Conservation (phyloP, 2,329 filamentous ascomycete species). For the Talaromyces sp. region DNA sequence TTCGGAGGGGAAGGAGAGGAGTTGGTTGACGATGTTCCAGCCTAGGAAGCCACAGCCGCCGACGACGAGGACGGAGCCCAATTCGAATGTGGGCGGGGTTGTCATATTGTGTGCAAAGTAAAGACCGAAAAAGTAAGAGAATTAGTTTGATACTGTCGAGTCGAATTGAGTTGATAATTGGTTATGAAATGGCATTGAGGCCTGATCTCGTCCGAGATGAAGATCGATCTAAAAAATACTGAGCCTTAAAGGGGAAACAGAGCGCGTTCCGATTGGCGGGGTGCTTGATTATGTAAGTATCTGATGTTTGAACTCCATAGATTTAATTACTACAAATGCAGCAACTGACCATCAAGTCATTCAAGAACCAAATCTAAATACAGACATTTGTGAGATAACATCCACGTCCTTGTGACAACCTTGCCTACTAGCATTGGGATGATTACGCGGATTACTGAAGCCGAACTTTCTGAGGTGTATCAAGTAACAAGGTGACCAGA, state of each 20-base stretch:
- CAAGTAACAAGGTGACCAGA: too few relatives aligned
- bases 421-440: too few relatives aligned
- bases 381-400: too few relatives aligned
- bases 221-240: neutral
- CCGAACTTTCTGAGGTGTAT: too few relatives aligned
- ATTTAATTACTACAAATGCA: too few relatives aligned
- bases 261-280: conserved; percentile 22
- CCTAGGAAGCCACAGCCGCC: conserved; percentile 83
- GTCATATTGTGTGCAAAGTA: conserved; percentile 1
- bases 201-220: neutral
- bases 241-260: neutral
- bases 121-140: neutral
- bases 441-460: too few relatives aligned
- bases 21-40: conserved; percentile 73
- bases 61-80: conserved; percentile 72
- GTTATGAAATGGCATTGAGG: neutral
- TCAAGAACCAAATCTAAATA: too few relatives aligned
- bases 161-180: neutral
- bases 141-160: neutral
- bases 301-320: neutral
- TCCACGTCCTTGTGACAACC: too few relatives aligned
- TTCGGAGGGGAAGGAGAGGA: conserved; percentile 58
- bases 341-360: too few relatives aligned
- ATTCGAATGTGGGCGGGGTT: conserved; percentile 36
- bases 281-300: conserved; percentile 20